These are phyloP conservation scores for Pseudozyma flocculosa DNA, from an alignment of 1,284 basidiomycete genomes.

Conservation along the genomic window DNA sequence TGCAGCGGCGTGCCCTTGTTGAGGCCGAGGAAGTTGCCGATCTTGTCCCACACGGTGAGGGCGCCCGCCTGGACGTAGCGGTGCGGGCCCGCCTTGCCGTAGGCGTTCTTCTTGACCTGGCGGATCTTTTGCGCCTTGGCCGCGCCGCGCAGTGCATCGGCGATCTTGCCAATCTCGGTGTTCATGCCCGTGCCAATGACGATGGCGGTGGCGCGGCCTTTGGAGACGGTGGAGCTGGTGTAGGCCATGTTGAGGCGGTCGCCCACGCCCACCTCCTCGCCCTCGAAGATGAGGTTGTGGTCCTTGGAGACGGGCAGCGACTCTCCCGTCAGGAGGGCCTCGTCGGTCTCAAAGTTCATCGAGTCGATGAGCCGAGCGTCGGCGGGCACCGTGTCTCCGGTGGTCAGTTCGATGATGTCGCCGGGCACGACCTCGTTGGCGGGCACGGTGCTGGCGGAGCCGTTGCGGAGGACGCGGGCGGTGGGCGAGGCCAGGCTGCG, in stretches of 20 bases:
- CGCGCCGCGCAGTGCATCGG: constrained; percentile 51
- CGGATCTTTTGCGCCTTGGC: constrained; percentile 49
- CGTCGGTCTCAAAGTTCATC: constrained; percentile 62
- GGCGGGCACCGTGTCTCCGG: constrained; percentile 54
- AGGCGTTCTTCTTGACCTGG: constrained; percentile 63
- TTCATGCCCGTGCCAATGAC: constrained; percentile 68
- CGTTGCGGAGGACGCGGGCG: constrained; percentile 65
- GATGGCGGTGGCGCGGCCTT: constrained; percentile 67
- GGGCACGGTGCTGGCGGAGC: constrained; percentile 63
- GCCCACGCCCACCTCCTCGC: constrained; percentile 60
- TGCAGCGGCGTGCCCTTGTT: constrained; percentile 59
- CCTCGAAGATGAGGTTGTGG: constrained; percentile 31
- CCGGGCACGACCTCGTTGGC: constrained; percentile 67
- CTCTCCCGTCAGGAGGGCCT: constrained; percentile 72
- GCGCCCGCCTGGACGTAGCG: constrained; percentile 59
- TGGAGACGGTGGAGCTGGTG: constrained; percentile 68
- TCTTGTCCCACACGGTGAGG: constrained; percentile 56
- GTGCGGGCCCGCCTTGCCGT: constrained; percentile 57
- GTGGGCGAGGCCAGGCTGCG: constrained; percentile 67
- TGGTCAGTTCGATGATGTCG: constrained; percentile 57
- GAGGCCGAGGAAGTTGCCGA: constrained; percentile 57
- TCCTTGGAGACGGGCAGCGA: constrained; percentile 68
- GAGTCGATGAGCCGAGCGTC: constrained; percentile 54
- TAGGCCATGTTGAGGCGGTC: constrained; percentile 67
- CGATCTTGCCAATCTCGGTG: constrained; percentile 56